These are phyloP conservation scores for Xylariaceae sp. DNA, from an alignment of 2,329 filamentous ascomycete species.

Conservation along the genomic window DNA sequence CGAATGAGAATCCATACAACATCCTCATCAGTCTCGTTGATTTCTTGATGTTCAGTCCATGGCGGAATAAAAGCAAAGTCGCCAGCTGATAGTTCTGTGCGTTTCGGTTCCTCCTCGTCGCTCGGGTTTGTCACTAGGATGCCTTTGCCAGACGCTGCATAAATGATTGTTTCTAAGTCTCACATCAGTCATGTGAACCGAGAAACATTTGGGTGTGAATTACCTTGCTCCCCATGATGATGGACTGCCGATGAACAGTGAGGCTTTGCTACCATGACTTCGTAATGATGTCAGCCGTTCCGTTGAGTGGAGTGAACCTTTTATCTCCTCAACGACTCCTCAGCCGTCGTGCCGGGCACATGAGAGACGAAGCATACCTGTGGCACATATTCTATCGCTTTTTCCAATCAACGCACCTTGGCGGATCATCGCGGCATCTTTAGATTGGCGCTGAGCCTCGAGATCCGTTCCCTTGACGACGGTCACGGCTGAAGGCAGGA, in stretches of 20 bases:
- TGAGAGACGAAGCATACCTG: constrained; percentile 44
- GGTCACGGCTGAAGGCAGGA: constrained; percentile 56
- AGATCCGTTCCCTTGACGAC: constrained; percentile 50
- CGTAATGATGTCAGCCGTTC: constrained; percentile 22
- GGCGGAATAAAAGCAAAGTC: constrained; percentile 71
- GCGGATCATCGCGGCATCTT: constrained; percentile 34
- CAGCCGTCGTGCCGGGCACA: neutral
- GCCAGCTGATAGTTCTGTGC: constrained; percentile 57
- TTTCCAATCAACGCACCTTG: constrained; percentile 60
- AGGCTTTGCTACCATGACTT: constrained; percentile 63
- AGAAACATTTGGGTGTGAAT: constrained; percentile 14
- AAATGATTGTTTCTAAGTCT: constrained; percentile 63
- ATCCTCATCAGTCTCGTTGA: constrained; percentile 60
- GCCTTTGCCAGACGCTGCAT: constrained; percentile 60
- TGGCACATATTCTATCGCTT: constrained; percentile 65
- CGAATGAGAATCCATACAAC: constrained; percentile 65
- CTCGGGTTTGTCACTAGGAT: constrained; percentile 57
- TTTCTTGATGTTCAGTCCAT: constrained; percentile 67
- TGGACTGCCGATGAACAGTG: constrained; percentile 61
- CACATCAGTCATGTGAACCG: neutral
- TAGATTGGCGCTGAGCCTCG: constrained; percentile 35
- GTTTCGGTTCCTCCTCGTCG: constrained; percentile 49
- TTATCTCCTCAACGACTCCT: too few relatives aligned
- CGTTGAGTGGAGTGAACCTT: neutral
- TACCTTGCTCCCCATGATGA: constrained; percentile 68